Conservation (phyloP, 2,329 filamentous ascomycete genomes). For the Metarhizium album region DNA sequence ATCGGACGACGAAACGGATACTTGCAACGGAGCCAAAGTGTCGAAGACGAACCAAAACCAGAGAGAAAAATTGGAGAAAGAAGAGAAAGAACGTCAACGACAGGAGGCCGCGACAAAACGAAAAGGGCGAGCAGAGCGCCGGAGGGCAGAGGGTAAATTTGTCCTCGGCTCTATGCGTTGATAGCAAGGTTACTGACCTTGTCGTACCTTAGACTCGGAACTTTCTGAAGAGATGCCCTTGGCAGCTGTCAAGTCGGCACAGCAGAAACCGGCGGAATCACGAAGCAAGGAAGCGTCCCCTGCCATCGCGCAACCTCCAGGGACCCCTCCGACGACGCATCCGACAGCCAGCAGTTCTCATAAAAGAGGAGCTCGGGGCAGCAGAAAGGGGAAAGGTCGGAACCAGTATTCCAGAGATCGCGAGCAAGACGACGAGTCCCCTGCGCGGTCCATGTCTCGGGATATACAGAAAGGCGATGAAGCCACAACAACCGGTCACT, state of each 20-base stretch:
- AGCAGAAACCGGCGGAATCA: constrained; percentile 20
- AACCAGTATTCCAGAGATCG: constrained; percentile 78
- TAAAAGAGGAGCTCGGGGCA: constrained; percentile 50
- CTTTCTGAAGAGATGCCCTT: constrained; percentile 55
- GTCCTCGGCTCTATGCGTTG: not conserved
- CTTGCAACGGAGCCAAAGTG: constrained; percentile 46
- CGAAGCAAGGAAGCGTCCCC: constrained; percentile 19
- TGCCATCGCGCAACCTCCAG: constrained; percentile 20
- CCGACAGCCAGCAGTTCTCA: constrained; percentile 35
- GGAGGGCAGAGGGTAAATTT: constrained; percentile 64
- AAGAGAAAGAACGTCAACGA: constrained; percentile 64
- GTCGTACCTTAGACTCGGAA: constrained; percentile 50
- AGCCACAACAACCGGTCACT: constrained; percentile 19
- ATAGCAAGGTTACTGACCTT: not conserved
- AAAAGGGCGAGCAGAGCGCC: constrained; percentile 70
- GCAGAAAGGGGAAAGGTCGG: constrained; percentile 59
- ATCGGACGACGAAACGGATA: constrained; percentile 58
- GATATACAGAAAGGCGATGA: constrained; percentile 31
- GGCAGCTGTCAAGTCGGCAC: constrained; percentile 24
- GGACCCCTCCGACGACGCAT: constrained; percentile 34
- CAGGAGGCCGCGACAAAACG: constrained; percentile 68
- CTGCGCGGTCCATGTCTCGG: constrained; percentile 44
- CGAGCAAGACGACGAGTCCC: constrained; percentile 48
- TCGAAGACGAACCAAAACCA: constrained; percentile 49
- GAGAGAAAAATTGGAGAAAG: constrained; percentile 53